Conservation (phyloP, 345 rosid species). For the Erysimum cheiranthoides region DNA sequence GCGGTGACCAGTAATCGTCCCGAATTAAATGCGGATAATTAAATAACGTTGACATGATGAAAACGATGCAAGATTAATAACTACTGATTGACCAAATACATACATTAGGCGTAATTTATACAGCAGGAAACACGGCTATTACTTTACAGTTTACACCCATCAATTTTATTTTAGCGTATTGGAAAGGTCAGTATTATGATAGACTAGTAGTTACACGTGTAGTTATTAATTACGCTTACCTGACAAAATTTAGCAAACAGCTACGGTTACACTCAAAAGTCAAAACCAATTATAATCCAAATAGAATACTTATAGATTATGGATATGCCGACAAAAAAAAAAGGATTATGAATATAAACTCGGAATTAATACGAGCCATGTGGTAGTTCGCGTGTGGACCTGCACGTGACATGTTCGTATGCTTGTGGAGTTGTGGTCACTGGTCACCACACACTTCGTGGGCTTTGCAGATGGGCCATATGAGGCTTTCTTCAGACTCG, state of each 20-base stretch:
- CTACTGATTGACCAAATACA: constrained; percentile 1
- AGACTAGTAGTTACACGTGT: constrained; percentile 9
- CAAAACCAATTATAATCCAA: too few species aligned
- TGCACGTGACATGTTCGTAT: constrained; percentile 36
- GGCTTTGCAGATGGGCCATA: constrained; percentile 19
- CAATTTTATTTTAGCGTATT: constrained; percentile 12
- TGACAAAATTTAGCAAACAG: background rate
- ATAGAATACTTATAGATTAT: too few species aligned
- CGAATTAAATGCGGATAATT: too few species aligned
- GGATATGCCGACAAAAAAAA: too few species aligned
- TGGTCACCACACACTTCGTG: background rate
- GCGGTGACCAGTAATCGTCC: too few species aligned
- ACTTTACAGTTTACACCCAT: background rate
- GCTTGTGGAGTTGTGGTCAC: background rate
- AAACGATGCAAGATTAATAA: background rate
- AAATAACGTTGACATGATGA: background rate
- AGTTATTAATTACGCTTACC: background rate
- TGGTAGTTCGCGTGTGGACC: constrained; percentile 23
- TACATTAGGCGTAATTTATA: constrained; percentile 5
- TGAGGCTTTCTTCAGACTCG: background rate
- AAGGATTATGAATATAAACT: too few species aligned
- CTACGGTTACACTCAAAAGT: background rate
- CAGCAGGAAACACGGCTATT: constrained; percentile 17
- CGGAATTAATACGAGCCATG: constrained; percentile 18
- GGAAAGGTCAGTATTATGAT: constrained; percentile 7